A percentile compares a stretch with the other conserved stretches of the same genome.
These are phyloP conservation scores for Vaccinium macrocarpon DNA, from an alignment of 148 eudicot genomes.

Conservation along the genomic window DNA sequence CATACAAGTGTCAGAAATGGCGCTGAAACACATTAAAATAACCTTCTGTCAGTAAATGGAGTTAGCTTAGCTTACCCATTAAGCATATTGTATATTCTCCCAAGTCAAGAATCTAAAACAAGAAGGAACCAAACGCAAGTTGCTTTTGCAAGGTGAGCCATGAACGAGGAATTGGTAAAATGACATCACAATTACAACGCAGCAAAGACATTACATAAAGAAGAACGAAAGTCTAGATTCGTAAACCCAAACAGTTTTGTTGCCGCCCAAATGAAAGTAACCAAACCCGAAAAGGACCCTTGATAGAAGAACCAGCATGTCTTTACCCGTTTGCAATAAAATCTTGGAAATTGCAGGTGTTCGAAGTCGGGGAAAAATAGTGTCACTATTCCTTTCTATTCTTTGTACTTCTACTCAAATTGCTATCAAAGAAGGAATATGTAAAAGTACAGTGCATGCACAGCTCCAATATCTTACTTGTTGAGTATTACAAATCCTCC, in stretches of 20 bases:
- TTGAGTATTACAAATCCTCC: constrained; percentile 81
- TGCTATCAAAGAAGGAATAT: constrained; percentile 4
- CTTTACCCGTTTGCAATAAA: background rate
- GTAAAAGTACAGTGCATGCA: background rate
- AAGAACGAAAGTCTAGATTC: background rate
- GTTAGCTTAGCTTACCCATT: background rate
- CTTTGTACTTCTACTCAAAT: background rate
- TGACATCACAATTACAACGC: background rate
- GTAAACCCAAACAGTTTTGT: background rate
- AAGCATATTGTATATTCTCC: background rate
- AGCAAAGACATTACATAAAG: background rate
- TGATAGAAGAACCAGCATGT: background rate
- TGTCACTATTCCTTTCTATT: background rate
- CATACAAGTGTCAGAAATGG: constrained; percentile 79
- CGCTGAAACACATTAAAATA: constrained; percentile 37
- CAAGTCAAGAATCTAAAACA: background rate
- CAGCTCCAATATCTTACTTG: constrained; percentile 45
- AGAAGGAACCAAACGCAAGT: background rate
- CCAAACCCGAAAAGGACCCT: background rate
- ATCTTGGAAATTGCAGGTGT: background rate
- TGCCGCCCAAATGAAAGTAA: background rate
- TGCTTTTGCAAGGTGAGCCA: background rate
- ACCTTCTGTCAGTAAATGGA: constrained; percentile 8
- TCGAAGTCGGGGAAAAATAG: background rate
- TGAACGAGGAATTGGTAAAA: background rate